Base-by-base conservation (phyloP, 2,329 filamentous ascomycete species). In the Didymella segeticola region DNA sequence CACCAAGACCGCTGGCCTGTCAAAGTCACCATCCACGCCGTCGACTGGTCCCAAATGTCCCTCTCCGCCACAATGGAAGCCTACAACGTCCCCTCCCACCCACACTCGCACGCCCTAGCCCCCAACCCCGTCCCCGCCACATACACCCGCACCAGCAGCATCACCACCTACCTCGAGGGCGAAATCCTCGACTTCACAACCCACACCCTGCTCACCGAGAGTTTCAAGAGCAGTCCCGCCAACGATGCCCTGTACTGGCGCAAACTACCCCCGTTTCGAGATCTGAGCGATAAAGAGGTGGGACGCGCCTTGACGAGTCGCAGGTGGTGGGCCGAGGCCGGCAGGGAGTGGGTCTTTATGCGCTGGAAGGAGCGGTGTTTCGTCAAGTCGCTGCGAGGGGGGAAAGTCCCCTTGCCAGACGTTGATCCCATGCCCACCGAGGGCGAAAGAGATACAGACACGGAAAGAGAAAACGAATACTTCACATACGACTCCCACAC, bases 11-110 rank as follows among this genome's bases (percentile, higher is more conserved):
- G 82, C 37, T 89, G 86, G 86, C 86, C 86, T 6, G 86, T 89
- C 26, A 86, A 85, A 57, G 86, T 89, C 47, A 86, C 81, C 2
- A 82, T 89, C 31, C 85, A 88, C 63, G 77, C 81, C 15, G 80
- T 89, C 38, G 84, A 89, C 69, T 82, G 81, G 62, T 75, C 78
- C 4, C 78, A 75, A 15, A 86, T 88, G 84, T 84, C 83, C 0
- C 71, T 89, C 15, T 83, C 84, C 19, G 86, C 86, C 4, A 88
- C 85, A 7, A 89, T 89, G 86, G 85, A 88, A 71, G 86, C 86
- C 4, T 88, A 86, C 73, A 86, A 89, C 61, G 86, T 88, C 11
- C 86, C 86, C 2, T 79, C 77, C 26, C 76, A 71, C 42, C 58
- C 65, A 8, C 64, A 69, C 39, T 64, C 65, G 36, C 57, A 71